Evolutionary conservation across 2,329 filamentous ascomycete species (phyloP).

Genomic region (Didymella keratinophila): DNA sequence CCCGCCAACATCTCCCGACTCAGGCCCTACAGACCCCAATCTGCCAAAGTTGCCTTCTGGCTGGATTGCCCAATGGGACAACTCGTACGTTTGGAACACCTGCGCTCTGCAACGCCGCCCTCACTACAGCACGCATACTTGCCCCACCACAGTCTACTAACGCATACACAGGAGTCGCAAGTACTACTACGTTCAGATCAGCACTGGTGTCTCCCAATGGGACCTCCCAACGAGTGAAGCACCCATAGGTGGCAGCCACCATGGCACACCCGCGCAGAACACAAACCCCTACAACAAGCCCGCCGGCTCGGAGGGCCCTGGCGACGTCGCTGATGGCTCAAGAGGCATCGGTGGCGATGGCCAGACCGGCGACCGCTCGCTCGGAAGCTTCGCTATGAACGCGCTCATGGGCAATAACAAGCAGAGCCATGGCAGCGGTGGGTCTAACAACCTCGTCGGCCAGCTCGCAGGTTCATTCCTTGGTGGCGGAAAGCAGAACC

Average conservation of each 20-base stretch:
- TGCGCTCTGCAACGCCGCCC: conserved; percentile 17
- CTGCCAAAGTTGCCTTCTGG: conserved; percentile 50
- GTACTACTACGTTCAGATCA: conserved; percentile 69
- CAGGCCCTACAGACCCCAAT: conserved; percentile 50
- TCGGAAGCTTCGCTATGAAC: conserved; percentile 70
- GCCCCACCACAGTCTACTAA: conserved; percentile 36
- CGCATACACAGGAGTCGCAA: conserved; percentile 44
- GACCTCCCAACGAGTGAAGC: conserved; percentile 73
- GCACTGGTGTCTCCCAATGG: conserved; percentile 76
- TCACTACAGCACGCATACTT: conserved; percentile 22
- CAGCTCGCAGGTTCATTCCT: conserved; percentile 62
- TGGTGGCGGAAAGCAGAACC: conserved; percentile 47
- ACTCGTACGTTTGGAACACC: conserved; percentile 38
- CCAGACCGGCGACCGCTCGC: conserved; percentile 62
- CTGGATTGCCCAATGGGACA: conserved; percentile 54
- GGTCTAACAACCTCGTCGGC: conserved; percentile 56
- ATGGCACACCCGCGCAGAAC: conserved; percentile 51
- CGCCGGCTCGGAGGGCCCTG: conserved; percentile 52
- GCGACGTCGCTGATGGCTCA: conserved; percentile 53
- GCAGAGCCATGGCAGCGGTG: conserved; percentile 41
- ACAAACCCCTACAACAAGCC: conserved; percentile 69
- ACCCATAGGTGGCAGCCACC: conserved; percentile 65
- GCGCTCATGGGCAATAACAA: conserved; percentile 56
- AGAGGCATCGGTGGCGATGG: conserved; percentile 58
- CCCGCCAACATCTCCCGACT: conserved; percentile 49